These are phyloP conservation scores for Aspergillus tanneri DNA, from an alignment of 2,329 filamentous ascomycete genomes.

Conservation along the genomic window DNA sequence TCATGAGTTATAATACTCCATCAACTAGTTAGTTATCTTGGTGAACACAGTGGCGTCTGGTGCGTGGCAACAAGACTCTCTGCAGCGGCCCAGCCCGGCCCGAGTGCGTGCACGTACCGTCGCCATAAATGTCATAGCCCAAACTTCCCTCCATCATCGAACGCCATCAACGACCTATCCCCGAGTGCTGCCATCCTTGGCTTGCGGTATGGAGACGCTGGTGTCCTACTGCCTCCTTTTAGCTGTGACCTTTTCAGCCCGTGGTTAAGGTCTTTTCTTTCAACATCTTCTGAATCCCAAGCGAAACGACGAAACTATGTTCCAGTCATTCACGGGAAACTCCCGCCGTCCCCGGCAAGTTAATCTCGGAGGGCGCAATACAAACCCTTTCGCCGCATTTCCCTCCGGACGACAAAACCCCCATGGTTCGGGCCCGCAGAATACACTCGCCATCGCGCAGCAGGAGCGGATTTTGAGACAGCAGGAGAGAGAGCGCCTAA, in stretches of 20 bases:
- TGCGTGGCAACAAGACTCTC: conserved; percentile 3
- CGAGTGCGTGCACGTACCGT: background rate
- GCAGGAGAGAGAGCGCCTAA: conserved; percentile 72
- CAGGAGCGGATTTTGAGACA: conserved; percentile 80
- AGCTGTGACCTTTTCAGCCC: conserved; percentile 10
- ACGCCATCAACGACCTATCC: conserved; percentile 2
- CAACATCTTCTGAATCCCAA: conserved; percentile 9
- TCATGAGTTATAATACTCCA: too few relatives aligned
- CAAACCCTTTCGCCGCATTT: conserved; percentile 71
- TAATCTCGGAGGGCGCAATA: conserved; percentile 82
- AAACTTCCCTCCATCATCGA: background rate
- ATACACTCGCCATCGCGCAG: conserved; percentile 80
- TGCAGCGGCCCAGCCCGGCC: too few relatives aligned
- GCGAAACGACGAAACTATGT: conserved; percentile 59
- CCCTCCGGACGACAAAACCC: conserved; percentile 59
- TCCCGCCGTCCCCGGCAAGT: conserved; percentile 85
- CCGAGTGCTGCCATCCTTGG: conserved; percentile 7
- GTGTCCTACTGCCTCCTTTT: conserved; percentile 14
- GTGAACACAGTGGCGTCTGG: background rate
- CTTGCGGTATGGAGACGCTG: conserved; percentile 25
- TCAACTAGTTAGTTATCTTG: too few relatives aligned
- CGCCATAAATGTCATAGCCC: conserved; percentile 1
- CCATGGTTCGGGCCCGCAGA: conserved; percentile 64
- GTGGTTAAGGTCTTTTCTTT: conserved; percentile 6
- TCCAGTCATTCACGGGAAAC: conserved; percentile 85